Conservation (phyloP, 2,329 filamentous ascomycete genomes). For the Hypoxylon sp. region DNA sequence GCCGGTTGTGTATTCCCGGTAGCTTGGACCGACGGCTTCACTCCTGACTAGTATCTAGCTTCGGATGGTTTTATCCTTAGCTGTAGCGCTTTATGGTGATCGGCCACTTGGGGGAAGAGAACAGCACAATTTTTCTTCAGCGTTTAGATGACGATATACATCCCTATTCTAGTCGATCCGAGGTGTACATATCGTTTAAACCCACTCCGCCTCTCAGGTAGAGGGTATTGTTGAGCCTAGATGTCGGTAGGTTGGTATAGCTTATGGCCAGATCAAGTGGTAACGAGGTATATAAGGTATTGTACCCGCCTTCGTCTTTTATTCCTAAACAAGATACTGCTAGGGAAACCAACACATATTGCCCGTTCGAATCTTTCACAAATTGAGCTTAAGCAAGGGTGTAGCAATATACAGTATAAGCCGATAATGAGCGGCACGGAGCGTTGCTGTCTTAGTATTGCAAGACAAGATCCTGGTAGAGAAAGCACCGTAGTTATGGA, state of each 20-base stretch:
- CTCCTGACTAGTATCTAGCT: constrained; percentile 38
- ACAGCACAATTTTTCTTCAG: constrained; percentile 4
- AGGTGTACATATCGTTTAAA: neutral
- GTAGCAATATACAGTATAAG: neutral
- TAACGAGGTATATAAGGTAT: neutral
- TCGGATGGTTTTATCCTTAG: constrained; percentile 11
- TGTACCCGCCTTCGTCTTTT: neutral
- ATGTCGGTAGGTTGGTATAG: neutral
- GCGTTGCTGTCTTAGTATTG: neutral
- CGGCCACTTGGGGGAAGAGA: constrained; percentile 1
- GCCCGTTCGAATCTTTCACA: neutral
- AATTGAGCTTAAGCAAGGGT: neutral
- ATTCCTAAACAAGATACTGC: neutral
- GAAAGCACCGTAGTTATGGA: neutral
- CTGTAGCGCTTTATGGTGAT: constrained; percentile 10
- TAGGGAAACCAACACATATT: neutral
- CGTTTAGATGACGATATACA: constrained; percentile 12
- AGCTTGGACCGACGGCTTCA: constrained; percentile 16
- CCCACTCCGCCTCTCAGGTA: neutral
- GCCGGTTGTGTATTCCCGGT: neutral
- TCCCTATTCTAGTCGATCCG: constrained; percentile 13
- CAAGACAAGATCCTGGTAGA: neutral
- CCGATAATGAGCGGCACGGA: neutral
- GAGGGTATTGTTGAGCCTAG: neutral
- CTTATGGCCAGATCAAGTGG: neutral